A percentile compares a stretch with the other conserved stretches of the same genome.
phyloP scores from a whole-genome alignment of 2,329 filamentous ascomycete genomes.

The Botryotinia globosa region DNA sequence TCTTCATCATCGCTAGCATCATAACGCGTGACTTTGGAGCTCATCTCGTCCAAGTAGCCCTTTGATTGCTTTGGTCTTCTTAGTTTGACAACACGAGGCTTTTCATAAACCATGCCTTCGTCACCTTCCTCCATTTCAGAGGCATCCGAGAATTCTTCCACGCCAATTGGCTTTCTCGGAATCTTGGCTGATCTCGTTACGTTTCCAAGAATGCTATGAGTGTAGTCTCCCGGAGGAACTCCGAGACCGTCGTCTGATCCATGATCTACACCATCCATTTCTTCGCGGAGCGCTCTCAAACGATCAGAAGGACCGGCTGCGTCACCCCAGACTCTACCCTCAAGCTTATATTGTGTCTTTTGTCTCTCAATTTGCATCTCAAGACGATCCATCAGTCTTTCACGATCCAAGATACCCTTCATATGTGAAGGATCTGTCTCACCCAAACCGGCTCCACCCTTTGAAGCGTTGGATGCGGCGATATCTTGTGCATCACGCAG shows the following conservation, averaged over 20 bases:
- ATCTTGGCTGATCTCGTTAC: constrained; percentile 61
- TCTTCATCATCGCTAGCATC: constrained; percentile 52
- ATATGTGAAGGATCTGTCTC: constrained; percentile 71
- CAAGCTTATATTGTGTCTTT: constrained; percentile 96
- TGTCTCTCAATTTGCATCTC: constrained; percentile 95
- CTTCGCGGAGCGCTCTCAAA: constrained; percentile 84
- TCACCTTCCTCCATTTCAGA: constrained; percentile 45
- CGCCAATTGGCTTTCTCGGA: constrained; percentile 52
- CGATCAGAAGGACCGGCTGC: constrained; percentile 83
- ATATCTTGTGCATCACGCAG: constrained; percentile 95
- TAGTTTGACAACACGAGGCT: constrained; percentile 75
- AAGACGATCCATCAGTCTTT: constrained; percentile 86
- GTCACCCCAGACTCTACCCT: constrained; percentile 87
- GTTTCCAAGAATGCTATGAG: constrained; percentile 70
- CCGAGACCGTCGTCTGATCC: constrained; percentile 32
- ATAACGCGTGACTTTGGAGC: constrained; percentile 69
- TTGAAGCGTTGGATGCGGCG: constrained; percentile 76
- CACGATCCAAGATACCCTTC: constrained; percentile 90
- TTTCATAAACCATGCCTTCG: constrained; percentile 58
- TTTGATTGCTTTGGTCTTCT: constrained; percentile 61
- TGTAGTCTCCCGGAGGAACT: constrained; percentile 61
- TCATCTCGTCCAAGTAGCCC: constrained; percentile 68
- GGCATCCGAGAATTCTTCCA: constrained; percentile 36
- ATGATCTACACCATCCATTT: constrained; percentile 73
- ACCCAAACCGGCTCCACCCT: constrained; percentile 48